Base-by-base conservation (phyloP, 2,329 filamentous ascomycete genomes). In the Clarireedia sp. region DNA sequence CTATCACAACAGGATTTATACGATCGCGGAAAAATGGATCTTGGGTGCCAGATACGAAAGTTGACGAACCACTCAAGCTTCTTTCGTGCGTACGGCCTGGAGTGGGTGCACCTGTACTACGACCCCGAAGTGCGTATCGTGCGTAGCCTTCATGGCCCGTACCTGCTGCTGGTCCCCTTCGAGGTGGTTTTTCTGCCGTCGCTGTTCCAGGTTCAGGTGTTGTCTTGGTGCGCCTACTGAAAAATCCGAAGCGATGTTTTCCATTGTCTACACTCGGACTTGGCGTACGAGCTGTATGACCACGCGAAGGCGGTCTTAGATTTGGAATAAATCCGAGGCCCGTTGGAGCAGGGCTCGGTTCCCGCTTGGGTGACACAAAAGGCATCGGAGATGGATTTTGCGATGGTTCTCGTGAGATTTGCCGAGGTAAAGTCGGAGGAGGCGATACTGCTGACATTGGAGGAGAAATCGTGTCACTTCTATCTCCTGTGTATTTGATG, bases 111-210 rank as follows among this genome's bases (percentile, higher is more conserved):
- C 81, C 85, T 57, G 78, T 81, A 64, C 83, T 89, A 53, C 86
- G 80, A 29, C 85, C 79, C 56, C 83, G 80, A 29, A 74, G 64
- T 5, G 77, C 73, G 55, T 89, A 75, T 55, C 79, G 80, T 0
- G 86, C 86, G 64, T 92, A 91, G 1, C 87, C 87, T 72, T 97
- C 92, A 65, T 97, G 90, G 0, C 92, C 92, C 38, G 92, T 97
- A n/a, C 92, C 92, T 41, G 92, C 92, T 16, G 80, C 82, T 21
- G 92, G 92, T 0, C 92, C 91, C 70, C 90, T 92, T 26, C 87
- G 80, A 23, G 74, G 58, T 7, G 74, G 67, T 60, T 78, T 83
- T 8, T 85, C 82, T 38, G 78, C 76, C n/a, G 83, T 78, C 0
- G 68, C 57, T 19, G 69, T 70, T 10, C 71, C 58, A n/a, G 70